These are phyloP conservation scores for Melanomma pulvis-pyrius DNA, from an alignment of 495 filamentous ascomycete genomes.

Conservation along the genomic window DNA sequence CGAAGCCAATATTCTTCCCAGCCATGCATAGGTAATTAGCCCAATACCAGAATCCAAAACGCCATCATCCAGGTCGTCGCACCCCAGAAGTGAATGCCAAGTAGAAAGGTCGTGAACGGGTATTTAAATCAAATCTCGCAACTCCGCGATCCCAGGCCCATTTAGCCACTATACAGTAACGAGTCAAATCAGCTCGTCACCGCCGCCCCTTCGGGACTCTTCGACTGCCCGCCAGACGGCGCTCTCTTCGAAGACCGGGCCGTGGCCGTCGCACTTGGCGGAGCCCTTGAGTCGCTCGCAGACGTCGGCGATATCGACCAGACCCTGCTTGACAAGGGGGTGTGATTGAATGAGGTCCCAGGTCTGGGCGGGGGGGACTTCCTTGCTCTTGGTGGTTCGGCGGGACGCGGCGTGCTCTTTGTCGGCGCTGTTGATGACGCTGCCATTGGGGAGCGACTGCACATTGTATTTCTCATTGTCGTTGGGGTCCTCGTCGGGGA, in stretches of 20 bases:
- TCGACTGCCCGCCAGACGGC: slow-evolving; percentile 75
- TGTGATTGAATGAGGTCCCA: slow-evolving; percentile 92
- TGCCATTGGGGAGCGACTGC: slow-evolving; percentile 60
- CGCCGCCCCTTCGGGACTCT: slow-evolving; percentile 56
- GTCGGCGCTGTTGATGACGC: slow-evolving; percentile 58
- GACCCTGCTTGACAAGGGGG: slow-evolving; percentile 73
- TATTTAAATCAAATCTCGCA: slow-evolving; percentile 15
- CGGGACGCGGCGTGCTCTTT: slow-evolving; percentile 19
- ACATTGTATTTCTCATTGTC: slow-evolving; percentile 40
- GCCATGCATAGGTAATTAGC: background rate
- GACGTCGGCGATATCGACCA: slow-evolving; percentile 83
- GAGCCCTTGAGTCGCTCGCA: slow-evolving; percentile 70
- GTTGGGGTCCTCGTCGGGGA: slow-evolving; percentile 38
- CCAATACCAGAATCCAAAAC: background rate
- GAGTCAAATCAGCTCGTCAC: slow-evolving; percentile 45
- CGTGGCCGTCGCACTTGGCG: slow-evolving; percentile 88
- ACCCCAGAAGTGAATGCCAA: background rate
- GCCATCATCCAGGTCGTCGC: slow-evolving; percentile 13
- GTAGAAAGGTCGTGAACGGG: slow-evolving; percentile 13
- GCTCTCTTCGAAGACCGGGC: slow-evolving; percentile 84
- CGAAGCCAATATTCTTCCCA: background rate
- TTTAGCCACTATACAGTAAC: background rate
- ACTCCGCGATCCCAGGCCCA: slow-evolving; percentile 1
- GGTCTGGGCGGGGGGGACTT: slow-evolving; percentile 77
- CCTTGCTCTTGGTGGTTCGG: slow-evolving; percentile 67